Conservation (phyloP, 83 land plant species). For the Larix sibirica region DNA sequence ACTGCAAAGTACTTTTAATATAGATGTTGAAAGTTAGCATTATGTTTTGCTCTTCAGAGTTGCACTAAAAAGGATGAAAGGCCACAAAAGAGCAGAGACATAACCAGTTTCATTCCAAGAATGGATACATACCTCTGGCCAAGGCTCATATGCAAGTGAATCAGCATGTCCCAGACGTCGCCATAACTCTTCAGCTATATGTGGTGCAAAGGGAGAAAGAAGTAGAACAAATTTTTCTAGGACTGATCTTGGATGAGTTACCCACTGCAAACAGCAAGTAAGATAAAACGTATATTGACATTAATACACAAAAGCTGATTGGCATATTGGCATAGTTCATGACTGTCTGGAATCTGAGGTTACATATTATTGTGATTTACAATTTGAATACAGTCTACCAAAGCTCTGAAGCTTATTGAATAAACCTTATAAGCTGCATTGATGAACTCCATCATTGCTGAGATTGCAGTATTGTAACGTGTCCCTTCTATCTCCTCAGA, state of each 20-base stretch:
- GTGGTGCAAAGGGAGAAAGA: conserved; percentile 97
- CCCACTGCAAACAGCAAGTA: conserved; percentile 62
- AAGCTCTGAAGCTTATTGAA: neutral
- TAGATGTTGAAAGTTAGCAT: neutral
- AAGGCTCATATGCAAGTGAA: conserved; percentile 82
- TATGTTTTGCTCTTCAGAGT: neutral
- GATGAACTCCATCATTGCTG: conserved; percentile 98
- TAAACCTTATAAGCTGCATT: conserved; percentile 92
- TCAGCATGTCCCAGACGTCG: conserved; percentile 69
- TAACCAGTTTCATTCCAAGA: neutral
- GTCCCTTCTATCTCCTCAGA: conserved; percentile 84
- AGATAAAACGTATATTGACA: neutral
- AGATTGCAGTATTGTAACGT: conserved; percentile 90
- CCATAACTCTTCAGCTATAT: conserved; percentile 95
- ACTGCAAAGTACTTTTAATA: neutral
- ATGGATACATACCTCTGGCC: conserved; percentile 72
- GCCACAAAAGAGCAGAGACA: neutral
- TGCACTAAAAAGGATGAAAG: neutral
- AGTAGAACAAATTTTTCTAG: conserved; percentile 77
- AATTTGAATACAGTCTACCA: neutral
- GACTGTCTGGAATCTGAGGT: neutral
- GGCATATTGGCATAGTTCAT: neutral
- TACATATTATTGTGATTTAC: neutral
- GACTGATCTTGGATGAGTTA: conserved; percentile 59
- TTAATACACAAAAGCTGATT: conserved; percentile 2